Conservation (phyloP, 805 yeast species). For the Candida boleticola region DNA sequence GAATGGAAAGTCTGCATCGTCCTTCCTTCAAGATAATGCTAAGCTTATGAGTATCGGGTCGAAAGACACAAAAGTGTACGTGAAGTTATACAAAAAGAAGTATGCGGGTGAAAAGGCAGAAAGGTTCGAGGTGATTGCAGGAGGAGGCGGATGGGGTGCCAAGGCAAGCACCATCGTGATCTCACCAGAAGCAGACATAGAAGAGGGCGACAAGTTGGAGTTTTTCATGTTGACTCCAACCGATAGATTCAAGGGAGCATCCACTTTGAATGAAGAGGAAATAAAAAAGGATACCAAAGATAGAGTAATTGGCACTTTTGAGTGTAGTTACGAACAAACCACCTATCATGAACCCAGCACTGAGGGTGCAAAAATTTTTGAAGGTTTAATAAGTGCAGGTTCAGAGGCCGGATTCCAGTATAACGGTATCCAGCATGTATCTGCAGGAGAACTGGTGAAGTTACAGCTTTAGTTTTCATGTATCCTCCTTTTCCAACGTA, state of each 20-base stretch:
- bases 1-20: slow-evolving; percentile 56
- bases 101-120: slow-evolving; percentile 16
- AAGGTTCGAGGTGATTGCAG: slow-evolving; percentile 59
- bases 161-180: slow-evolving; percentile 64
- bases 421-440: slow-evolving; percentile 24
- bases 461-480: too few species aligned
- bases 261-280: neutral
- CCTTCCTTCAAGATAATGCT: slow-evolving; percentile 47
- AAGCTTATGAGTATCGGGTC: slow-evolving; percentile 37
- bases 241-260: slow-evolving; percentile 16
- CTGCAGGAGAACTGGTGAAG: slow-evolving; percentile 26
- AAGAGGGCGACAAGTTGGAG: slow-evolving; percentile 45
- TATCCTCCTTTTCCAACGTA: too few species aligned
- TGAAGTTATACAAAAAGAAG: slow-evolving; percentile 21
- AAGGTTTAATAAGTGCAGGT: slow-evolving; percentile 30
- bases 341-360: slow-evolving; percentile 12
- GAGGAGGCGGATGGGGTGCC: slow-evolving; percentile 78
- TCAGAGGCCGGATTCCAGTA: slow-evolving; percentile 28
- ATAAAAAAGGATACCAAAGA: slow-evolving; percentile 6
- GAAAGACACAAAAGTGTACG: slow-evolving; percentile 44
- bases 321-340: slow-evolving; percentile 31
- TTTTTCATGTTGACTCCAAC: slow-evolving; percentile 45
- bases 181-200: slow-evolving; percentile 52
- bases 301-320: slow-evolving; percentile 17
- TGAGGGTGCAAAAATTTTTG: slow-evolving; percentile 7